A percentile compares a stretch with the other conserved stretches of the same genome.
phyloP scores from a whole-genome alignment of 169 alveolate genomes.

The Plasmodium knowlesi region DNA sequence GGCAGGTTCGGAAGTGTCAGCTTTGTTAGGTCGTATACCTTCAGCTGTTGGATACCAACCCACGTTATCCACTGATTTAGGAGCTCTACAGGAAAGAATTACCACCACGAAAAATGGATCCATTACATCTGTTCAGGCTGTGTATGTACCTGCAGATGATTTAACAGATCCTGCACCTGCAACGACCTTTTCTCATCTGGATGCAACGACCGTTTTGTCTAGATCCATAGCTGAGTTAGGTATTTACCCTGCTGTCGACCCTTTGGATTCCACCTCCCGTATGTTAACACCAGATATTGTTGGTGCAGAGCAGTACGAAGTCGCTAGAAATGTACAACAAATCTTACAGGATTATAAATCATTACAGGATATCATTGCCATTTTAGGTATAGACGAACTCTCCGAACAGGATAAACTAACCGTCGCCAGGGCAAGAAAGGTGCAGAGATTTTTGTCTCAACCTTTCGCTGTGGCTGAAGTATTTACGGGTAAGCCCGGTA shows the following conservation, averaged over 20 bases:
- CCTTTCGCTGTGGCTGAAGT: constrained; percentile 98
- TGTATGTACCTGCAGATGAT: constrained; percentile 99
- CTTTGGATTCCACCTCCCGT: constrained; percentile 96
- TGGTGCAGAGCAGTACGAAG: constrained; percentile 94
- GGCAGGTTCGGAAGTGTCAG: constrained; percentile 98
- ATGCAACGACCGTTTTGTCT: constrained; percentile 97
- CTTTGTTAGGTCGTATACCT: constrained; percentile 97
- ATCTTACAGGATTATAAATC: constrained; percentile 96
- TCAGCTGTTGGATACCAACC: constrained; percentile 99
- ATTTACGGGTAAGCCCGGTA: constrained; percentile 96
- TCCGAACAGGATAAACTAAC: constrained; percentile 96
- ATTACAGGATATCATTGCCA: constrained; percentile 96
- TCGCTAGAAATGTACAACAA: constrained; percentile 96
- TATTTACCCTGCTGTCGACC: constrained; percentile 99
- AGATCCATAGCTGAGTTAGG: constrained; percentile 97
- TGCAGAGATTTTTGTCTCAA: constrained; percentile 95
- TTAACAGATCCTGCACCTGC: constrained; percentile 99
- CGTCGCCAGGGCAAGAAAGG: constrained; percentile 97
- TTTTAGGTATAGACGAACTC: constrained; percentile 96
- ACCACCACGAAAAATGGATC: constrained; percentile 98
- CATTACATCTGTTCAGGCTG: constrained; percentile 98
- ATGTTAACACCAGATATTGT: constrained; percentile 95
- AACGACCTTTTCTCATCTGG: constrained; percentile 98
- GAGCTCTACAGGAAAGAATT: constrained; percentile 96
- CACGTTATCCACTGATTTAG: constrained; percentile 98